Conservation (phyloP, 1,284 basidiomycete species). For the Ceratobasidium papillatum region DNA sequence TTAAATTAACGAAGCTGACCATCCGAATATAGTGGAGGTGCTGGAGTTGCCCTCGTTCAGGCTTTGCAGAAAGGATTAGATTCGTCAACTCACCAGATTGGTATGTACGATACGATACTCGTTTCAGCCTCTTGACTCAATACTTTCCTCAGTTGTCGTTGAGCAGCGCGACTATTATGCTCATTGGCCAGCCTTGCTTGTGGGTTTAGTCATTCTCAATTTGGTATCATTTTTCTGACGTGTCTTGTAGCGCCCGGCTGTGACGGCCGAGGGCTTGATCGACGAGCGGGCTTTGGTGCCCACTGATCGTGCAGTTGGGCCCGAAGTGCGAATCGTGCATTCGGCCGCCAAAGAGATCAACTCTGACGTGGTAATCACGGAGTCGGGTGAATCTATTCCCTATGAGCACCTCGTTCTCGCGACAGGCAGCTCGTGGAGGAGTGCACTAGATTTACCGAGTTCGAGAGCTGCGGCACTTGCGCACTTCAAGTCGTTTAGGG, state of each 20-base stretch:
- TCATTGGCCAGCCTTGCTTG: constrained; percentile 25
- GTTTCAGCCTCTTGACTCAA: background rate
- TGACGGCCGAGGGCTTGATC: constrained; percentile 54
- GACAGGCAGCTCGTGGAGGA: constrained; percentile 65
- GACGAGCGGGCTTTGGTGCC: constrained; percentile 55
- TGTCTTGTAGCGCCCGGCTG: constrained; percentile 53
- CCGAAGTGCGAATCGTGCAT: constrained; percentile 20
- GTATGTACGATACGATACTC: background rate
- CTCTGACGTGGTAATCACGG: constrained; percentile 51
- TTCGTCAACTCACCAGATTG: constrained; percentile 12
- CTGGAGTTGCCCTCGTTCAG: background rate
- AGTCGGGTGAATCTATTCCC: constrained; percentile 59
- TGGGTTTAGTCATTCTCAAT: background rate
- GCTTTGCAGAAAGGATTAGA: constrained; percentile 14
- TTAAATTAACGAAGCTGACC: background rate
- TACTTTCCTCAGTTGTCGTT: constrained; percentile 41
- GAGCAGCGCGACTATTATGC: constrained; percentile 34
- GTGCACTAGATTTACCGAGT: constrained; percentile 59
- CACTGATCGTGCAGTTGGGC: constrained; percentile 50
- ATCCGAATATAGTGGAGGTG: constrained; percentile 17
- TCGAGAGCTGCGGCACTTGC: constrained; percentile 53
- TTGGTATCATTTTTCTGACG: background rate
- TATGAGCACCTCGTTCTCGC: constrained; percentile 66
- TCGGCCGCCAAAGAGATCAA: constrained; percentile 54
- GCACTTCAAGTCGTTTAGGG: constrained; percentile 57